Evolutionary conservation across 2,329 filamentous ascomycete genomes (phyloP).

Genomic region (Ascochyta fabae): DNA sequence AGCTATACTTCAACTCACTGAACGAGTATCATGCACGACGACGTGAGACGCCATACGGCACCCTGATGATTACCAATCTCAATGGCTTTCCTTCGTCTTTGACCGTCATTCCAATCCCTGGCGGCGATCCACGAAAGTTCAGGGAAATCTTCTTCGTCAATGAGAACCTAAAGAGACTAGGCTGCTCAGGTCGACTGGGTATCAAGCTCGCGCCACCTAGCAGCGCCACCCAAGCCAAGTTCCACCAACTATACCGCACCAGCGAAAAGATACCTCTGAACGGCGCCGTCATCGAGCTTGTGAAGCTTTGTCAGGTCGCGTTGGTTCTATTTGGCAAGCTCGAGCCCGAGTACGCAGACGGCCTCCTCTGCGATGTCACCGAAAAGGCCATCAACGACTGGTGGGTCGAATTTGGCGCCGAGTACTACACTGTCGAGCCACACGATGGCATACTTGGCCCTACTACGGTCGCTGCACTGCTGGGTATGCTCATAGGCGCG

Average conservation of each 20-base stretch:
- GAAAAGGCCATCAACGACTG: constrained; percentile 90
- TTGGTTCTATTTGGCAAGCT: constrained; percentile 87
- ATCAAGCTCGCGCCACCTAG: constrained; percentile 80
- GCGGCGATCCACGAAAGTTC: constrained; percentile 82
- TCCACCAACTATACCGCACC: constrained; percentile 86
- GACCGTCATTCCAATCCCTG: constrained; percentile 88
- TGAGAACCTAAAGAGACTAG: constrained; percentile 88
- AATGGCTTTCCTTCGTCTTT: constrained; percentile 90
- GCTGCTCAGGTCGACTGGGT: constrained; percentile 88
- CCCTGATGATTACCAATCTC: constrained; percentile 91
- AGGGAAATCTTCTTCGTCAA: constrained; percentile 90
- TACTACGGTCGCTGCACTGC: constrained; percentile 84
- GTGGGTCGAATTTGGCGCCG: constrained; percentile 93
- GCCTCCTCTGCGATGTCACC: constrained; percentile 89
- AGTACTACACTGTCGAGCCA: constrained; percentile 91
- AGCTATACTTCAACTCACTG: constrained; percentile 84
- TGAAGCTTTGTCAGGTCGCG: constrained; percentile 90
- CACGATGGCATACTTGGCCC: constrained; percentile 91
- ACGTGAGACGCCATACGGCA: constrained; percentile 81
- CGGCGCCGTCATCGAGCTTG: constrained; percentile 81
- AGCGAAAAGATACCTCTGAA: constrained; percentile 82
- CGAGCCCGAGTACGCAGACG: constrained; percentile 88
- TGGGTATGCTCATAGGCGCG: constrained; percentile 88
- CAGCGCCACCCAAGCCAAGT: constrained; percentile 85
- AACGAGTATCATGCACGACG: constrained; percentile 83